phyloP scores from a whole-genome alignment of 176 grass and related monocot species.

The Guadua angustifolia region DNA sequence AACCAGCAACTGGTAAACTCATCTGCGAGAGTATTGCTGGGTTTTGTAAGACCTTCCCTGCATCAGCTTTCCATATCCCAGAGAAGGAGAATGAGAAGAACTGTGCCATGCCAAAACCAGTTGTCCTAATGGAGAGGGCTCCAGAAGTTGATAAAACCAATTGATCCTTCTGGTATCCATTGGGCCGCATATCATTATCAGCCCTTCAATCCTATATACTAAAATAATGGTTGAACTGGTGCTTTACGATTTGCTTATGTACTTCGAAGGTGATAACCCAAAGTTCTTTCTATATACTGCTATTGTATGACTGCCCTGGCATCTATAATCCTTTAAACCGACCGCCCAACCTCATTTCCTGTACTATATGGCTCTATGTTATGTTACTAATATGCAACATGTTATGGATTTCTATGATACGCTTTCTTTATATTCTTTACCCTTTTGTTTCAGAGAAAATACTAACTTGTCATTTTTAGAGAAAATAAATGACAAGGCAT shows the following conservation, averaged over 20 bases:
- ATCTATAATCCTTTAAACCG: slow-evolving; percentile 37
- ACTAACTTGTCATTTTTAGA: no score
- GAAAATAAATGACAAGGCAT: no score
- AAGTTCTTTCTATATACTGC: slow-evolving; percentile 16
- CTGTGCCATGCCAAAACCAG: slow-evolving; percentile 40
- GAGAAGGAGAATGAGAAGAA: slow-evolving; percentile 54
- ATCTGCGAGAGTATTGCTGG: slow-evolving; percentile 73
- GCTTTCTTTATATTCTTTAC: slow-evolving; percentile 21
- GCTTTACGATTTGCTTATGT: slow-evolving; percentile 40
- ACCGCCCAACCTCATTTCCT: slow-evolving; percentile 37
- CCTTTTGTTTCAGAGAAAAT: slow-evolving; percentile 6
- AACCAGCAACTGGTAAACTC: slow-evolving; percentile 58
- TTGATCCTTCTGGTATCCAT: slow-evolving; percentile 19
- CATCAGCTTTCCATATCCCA: slow-evolving; percentile 74
- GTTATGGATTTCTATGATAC: slow-evolving; percentile 22
- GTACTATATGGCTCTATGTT: slow-evolving; percentile 37
- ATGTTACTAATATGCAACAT: slow-evolving; percentile 38
- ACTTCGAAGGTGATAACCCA: slow-evolving; percentile 25
- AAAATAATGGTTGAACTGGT: slow-evolving; percentile 49
- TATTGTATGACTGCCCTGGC: slow-evolving; percentile 40
- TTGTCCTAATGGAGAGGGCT: slow-evolving; percentile 59
- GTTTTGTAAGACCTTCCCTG: slow-evolving; percentile 68
- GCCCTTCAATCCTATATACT: slow-evolving; percentile 17
- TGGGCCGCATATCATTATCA: neutral
- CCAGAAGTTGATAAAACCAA: slow-evolving; percentile 47